Conservation (phyloP, 371 early-diverging fungal genomes). For the Mucor mucedo region DNA sequence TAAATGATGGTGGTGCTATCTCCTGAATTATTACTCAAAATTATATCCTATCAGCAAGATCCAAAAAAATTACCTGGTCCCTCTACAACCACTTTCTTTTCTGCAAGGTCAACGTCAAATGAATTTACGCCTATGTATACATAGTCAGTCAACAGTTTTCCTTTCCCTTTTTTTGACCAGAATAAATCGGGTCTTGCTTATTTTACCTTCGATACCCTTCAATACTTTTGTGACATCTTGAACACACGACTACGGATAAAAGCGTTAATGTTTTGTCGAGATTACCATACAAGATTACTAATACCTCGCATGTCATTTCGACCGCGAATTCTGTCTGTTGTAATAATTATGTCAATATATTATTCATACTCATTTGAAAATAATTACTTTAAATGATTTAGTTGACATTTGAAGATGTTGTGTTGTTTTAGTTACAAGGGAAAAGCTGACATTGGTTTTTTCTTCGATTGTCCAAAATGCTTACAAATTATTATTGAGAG, state of each 20-base stretch:
- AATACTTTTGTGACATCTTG: slow-evolving; percentile 66
- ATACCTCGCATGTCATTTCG: slow-evolving; percentile 76
- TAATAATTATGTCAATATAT: background rate
- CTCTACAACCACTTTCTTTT: slow-evolving; percentile 67
- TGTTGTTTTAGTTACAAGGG: background rate
- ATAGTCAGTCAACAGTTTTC: slow-evolving; percentile 11
- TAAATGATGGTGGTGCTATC: slow-evolving; percentile 68
- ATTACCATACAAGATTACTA: background rate
- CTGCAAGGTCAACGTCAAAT: slow-evolving; percentile 61
- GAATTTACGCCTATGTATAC: slow-evolving; percentile 49
- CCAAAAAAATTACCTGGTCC: slow-evolving; percentile 55
- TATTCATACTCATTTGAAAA: background rate
- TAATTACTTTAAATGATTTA: background rate
- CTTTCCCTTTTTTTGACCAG: no score
- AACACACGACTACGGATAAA: slow-evolving; percentile 58
- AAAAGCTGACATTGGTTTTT: background rate
- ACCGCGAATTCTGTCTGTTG: slow-evolving; percentile 79
- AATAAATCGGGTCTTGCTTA: background rate
- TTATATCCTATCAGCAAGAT: background rate
- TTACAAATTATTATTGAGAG: no score
- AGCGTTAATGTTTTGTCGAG: background rate
- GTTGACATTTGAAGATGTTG: slow-evolving; percentile 1
- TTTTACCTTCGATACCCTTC: slow-evolving; percentile 53
- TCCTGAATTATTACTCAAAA: background rate
- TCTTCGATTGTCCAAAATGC: background rate